Evolutionary conservation across 1,284 basidiomycete species (phyloP), one percentile per base, ranked within the genome.

Genomic region (Trametes polyzona): DNA sequence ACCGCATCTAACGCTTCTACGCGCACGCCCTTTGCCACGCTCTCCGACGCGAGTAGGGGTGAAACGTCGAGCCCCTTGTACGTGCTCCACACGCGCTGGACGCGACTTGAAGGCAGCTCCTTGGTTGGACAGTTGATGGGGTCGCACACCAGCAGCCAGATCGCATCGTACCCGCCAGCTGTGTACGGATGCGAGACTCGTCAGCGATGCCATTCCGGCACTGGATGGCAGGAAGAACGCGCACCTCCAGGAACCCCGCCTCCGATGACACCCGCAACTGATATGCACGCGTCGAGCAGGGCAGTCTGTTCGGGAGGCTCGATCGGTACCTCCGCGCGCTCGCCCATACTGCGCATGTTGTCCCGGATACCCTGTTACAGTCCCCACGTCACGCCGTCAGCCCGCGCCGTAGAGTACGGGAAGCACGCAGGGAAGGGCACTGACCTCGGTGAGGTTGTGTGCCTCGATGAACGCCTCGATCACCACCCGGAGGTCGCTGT

Each of bases 81-180:
- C n/a, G 69, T 73, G 35, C 76, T 74, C 95, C 95, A 96, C 4
- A 92, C 76, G 41, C 77, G 73, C 71, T 95, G 90, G 19, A 97
- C 82, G 30, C 73, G 69, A 3, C 64, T 30, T 0, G 77, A 71
- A 2, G 70, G 67, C 21, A 72, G 63, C 23, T 63, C 72, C 67
- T 58, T 76, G 71, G 53, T 76, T 74, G 40, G 76, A 75, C 47
- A 76, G 55, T 76, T 76, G 6, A 75, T 68, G 6, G 88, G 85
- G 52, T 93, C 88, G 64, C 90, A 82, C 6, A 93, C 83, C 14
- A 99, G 83, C 8, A 99, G 77, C 90, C 95, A 99, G 52, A 99
- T 84, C 1, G 97, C 97, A 70, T 99, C 97, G 72, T 93, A 99
- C 1, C 97, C 97, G 4, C 97, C 97, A 26, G 97, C 95, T 95